Evolutionary conservation across 495 filamentous ascomycete species (phyloP).

Genomic region (Penicillium silybi): DNA sequence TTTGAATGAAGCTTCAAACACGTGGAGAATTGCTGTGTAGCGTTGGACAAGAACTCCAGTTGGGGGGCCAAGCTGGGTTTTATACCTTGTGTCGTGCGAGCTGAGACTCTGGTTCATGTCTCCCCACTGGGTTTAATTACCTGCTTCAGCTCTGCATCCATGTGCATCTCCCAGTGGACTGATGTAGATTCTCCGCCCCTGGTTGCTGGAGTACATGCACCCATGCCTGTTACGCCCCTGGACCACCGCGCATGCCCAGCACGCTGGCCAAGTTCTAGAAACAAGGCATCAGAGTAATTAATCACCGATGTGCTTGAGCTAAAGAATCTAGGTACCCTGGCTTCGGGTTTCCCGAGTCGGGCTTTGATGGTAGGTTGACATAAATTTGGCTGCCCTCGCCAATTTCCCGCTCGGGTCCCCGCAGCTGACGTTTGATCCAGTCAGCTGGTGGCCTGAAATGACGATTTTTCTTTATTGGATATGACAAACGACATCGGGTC

Average conservation of each 20-base stretch:
- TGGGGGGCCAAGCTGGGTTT: neutral
- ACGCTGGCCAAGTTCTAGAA: neutral
- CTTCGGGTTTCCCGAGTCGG: neutral
- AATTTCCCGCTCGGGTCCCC: neutral
- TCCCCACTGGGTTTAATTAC: neutral
- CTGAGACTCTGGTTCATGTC: neutral
- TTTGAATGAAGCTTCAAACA: neutral
- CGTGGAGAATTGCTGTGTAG: neutral
- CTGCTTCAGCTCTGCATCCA: neutral
- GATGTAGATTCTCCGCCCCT: constrained; percentile 10
- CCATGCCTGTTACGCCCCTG: neutral
- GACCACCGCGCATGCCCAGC: neutral
- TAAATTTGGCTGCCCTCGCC: neutral
- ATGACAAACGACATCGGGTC: neutral
- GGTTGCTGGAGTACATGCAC: neutral
- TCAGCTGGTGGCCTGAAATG: neutral
- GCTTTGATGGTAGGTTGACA: neutral
- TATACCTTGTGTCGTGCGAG: neutral
- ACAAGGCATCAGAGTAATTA: neutral
- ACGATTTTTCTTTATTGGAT: neutral
- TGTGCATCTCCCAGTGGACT: constrained; percentile 1
- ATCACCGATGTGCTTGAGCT: neutral
- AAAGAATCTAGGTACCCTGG: neutral
- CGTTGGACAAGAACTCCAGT: neutral
- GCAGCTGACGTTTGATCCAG: neutral